Evolutionary conservation across 2,329 filamentous ascomycete genomes (phyloP).

Genomic region (Colletotrichum kahawae): DNA sequence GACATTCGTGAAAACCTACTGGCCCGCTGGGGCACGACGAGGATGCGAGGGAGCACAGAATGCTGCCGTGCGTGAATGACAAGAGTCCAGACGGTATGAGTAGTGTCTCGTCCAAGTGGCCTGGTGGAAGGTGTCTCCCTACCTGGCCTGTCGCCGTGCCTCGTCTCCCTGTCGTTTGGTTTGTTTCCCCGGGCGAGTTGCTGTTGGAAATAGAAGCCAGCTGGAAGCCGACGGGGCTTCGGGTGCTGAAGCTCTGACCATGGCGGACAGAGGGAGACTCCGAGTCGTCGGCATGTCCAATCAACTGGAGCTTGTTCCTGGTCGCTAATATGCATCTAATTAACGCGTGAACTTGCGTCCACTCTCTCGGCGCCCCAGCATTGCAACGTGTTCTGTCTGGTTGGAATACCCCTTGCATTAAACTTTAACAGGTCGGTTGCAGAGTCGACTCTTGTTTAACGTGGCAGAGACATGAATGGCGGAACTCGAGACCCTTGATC

Average conservation of each 20-base stretch:
- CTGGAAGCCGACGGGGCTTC: not conserved
- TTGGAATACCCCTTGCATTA: not conserved
- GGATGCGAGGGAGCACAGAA: not conserved
- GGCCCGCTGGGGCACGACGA: not conserved
- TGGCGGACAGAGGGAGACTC: not conserved
- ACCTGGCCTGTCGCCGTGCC: not conserved
- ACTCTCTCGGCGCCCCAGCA: not conserved
- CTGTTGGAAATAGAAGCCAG: not conserved
- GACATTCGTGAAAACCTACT: not conserved
- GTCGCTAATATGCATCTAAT: not conserved
- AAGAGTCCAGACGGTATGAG: not conserved
- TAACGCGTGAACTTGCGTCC: not conserved
- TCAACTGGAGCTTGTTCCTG: not conserved
- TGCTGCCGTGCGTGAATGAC: not conserved
- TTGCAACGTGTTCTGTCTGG: not conserved
- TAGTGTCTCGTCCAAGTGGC: not conserved
- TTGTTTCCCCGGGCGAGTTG: not conserved
- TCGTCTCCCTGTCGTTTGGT: not conserved
- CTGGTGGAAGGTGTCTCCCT: not conserved
- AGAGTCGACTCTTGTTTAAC: not conserved
- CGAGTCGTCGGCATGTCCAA: not conserved
- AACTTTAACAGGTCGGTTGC: not conserved
- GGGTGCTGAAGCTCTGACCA: not conserved
- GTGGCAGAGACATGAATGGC: not conserved
- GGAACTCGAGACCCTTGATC: not conserved